Conservation (phyloP, 2,329 filamentous ascomycete genomes). For the Neodidymelliopsis sp. region DNA sequence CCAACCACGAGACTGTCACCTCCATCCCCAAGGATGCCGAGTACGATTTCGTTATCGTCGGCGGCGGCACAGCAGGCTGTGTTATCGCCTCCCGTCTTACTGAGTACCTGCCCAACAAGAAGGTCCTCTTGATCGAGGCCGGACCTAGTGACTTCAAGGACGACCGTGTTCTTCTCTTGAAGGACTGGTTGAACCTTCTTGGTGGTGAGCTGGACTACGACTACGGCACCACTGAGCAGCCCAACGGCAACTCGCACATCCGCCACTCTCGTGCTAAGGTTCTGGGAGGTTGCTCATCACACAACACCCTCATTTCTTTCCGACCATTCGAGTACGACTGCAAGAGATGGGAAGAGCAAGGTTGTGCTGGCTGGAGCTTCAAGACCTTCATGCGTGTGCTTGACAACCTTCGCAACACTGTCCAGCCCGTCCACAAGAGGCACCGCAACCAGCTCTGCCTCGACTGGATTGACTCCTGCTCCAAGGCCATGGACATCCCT, state of each 20-base stretch:
- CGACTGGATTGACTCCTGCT: slow-evolving; percentile 87
- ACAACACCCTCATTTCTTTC: slow-evolving; percentile 95
- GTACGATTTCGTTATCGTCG: slow-evolving; percentile 86
- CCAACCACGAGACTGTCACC: slow-evolving; percentile 64
- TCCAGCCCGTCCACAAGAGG: slow-evolving; percentile 84
- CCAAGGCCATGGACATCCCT: slow-evolving; percentile 79
- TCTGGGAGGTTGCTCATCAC: slow-evolving; percentile 88
- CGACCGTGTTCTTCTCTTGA: slow-evolving; percentile 83
- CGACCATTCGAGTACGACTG: slow-evolving; percentile 89
- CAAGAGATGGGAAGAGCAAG: slow-evolving; percentile 81
- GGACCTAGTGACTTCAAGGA: slow-evolving; percentile 90
- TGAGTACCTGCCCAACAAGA: slow-evolving; percentile 83
- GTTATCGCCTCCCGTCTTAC: slow-evolving; percentile 82
- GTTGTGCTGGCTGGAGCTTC: slow-evolving; percentile 87
- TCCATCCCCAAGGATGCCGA: slow-evolving; percentile 67
- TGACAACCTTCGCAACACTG: slow-evolving; percentile 86
- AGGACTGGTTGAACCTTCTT: slow-evolving; percentile 84
- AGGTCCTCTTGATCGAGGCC: slow-evolving; percentile 83
- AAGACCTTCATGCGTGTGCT: slow-evolving; percentile 81
- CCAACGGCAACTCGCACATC: slow-evolving; percentile 90
- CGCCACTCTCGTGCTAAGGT: slow-evolving; percentile 92
- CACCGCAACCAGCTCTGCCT: slow-evolving; percentile 91
- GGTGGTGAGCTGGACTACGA: slow-evolving; percentile 90
- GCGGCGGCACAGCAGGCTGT: slow-evolving; percentile 86
- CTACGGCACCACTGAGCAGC: slow-evolving; percentile 88